Evolutionary conservation across 192 early-diverging fungal genomes (phyloP), one percentile per base, ranked within the genome.

Genomic region (Umbelopsis vinacea): DNA sequence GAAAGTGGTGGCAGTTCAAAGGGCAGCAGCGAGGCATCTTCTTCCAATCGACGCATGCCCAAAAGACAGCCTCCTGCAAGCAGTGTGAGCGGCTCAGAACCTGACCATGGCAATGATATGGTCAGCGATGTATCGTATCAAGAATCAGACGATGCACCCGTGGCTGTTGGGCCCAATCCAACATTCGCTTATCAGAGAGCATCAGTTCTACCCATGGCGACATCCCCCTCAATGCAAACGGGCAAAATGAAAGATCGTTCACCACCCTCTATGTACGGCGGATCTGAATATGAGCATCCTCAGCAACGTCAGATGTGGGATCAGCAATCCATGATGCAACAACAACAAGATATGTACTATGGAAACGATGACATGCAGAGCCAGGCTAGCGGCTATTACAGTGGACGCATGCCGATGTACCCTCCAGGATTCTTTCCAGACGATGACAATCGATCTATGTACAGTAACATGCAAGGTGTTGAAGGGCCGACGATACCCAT

Each of bases 401-500:
- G 7, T 37, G 57, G 57, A 3, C 57, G 57, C 26, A 63, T 63
- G 57, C 57, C 57, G 0, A 63, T 63, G 57, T 63, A 63, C 19
- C 57, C 57, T 37, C 26, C 35, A 37, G 57, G 57, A 6, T 63
- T 37, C 57, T 63, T 63, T 29, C 57, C 57, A 17, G 57, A 63
- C 4, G 57, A 63, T 14, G 57, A 63, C 33, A 63, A 63, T 29
- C 57, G 57, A 63, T 63, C 57, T 1, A 63, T 63, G 57, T 63
- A 63, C 33, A 63, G 57, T 26, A 63, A 63, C 33, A 63, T 73
- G 33, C 46, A 53, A 40, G 66, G 70, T 8, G 73, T 71, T 45
- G 77, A 79, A 33, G 77, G 69, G 14, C 77, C 77, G 35, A 45
- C 71, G 3, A 77, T 76, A 29, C 74, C 79, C 46, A 67, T 69